Evolutionary conservation across 805 yeast genomes (phyloP).

Genomic region (Millerozyma acaciae): DNA sequence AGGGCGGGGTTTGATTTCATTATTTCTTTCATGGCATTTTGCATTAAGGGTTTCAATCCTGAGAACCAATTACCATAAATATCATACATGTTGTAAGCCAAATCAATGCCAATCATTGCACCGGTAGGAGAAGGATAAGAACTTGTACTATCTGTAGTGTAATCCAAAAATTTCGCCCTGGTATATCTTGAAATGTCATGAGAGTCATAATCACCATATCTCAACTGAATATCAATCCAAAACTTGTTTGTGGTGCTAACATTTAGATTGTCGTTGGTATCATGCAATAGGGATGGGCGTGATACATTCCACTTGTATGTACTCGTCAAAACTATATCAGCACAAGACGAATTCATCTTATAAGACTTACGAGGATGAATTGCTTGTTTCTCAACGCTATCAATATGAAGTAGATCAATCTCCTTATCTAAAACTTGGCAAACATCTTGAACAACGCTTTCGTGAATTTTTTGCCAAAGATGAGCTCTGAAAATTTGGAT

Average conservation of each 20-base stretch:
- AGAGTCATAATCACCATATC: slow-evolving; percentile 97
- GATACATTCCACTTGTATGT: slow-evolving; percentile 79
- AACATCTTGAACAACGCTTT: slow-evolving; percentile 86
- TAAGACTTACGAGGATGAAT: slow-evolving; percentile 97
- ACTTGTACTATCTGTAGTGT: slow-evolving; percentile 81
- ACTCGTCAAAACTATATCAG: slow-evolving; percentile 79
- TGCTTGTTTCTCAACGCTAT: slow-evolving; percentile 81
- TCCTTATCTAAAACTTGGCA: slow-evolving; percentile 91
- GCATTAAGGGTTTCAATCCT: slow-evolving; percentile 85
- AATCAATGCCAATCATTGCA: slow-evolving; percentile 80
- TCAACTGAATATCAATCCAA: slow-evolving; percentile 92
- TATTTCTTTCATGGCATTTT: slow-evolving; percentile 86
- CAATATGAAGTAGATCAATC: slow-evolving; percentile 76
- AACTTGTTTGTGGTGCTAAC: slow-evolving; percentile 63
- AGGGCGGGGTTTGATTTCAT: slow-evolving; percentile 95
- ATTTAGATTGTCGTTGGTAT: slow-evolving; percentile 60
- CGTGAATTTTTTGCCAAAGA: slow-evolving; percentile 98
- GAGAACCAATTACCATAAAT: slow-evolving; percentile 98
- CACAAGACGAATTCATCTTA: slow-evolving; percentile 93
- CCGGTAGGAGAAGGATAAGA: slow-evolving; percentile 94
- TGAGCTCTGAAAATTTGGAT: slow-evolving; percentile 97
- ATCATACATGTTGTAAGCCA: slow-evolving; percentile 94
- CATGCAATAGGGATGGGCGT: slow-evolving; percentile 75
- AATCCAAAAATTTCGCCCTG: slow-evolving; percentile 87
- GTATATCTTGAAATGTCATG: slow-evolving; percentile 95